These are phyloP conservation scores for Taxillus chinensis DNA, from an alignment of 164 flowering plant species.

Conservation along the genomic window DNA sequence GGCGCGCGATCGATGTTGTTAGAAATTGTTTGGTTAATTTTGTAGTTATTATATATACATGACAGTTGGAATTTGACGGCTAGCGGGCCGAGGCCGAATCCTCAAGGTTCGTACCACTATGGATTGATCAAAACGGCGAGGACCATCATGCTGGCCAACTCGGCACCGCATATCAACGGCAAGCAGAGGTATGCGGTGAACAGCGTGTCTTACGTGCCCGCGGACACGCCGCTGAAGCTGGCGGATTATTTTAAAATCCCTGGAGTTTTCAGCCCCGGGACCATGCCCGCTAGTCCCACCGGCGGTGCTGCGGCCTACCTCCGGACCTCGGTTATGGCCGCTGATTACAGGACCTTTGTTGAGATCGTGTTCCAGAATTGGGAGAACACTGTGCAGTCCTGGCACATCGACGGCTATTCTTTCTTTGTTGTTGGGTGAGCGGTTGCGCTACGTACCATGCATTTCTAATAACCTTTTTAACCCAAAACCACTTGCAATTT, in stretches of 20 bases:
- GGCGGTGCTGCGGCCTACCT: conserved; percentile 31
- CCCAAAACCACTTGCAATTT: too few species aligned
- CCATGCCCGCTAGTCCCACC: conserved; percentile 44
- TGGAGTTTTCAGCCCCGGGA: conserved; percentile 45
- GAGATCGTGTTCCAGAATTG: conserved; percentile 69
- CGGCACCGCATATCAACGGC: conserved; percentile 52
- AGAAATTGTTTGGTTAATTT: too few species aligned
- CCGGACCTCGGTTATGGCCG: conserved; percentile 46
- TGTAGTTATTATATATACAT: too few species aligned
- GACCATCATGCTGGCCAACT: conserved; percentile 49
- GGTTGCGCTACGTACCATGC: background rate
- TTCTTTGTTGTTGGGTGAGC: conserved; percentile 72
- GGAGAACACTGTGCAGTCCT: conserved; percentile 63
- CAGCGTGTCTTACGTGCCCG: conserved; percentile 40
- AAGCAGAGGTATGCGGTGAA: conserved; percentile 65
- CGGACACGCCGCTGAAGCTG: conserved; percentile 60
- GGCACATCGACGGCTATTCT: conserved; percentile 61
- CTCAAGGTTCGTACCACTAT: conserved; percentile 74
- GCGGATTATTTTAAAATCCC: conserved; percentile 64
- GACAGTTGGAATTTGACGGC: conserved; percentile 57
- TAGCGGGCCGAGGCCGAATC: conserved; percentile 70
- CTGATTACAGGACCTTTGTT: conserved; percentile 39
- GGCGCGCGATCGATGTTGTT: too few species aligned
- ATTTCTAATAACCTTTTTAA: too few species aligned
- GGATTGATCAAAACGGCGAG: conserved; percentile 43